phyloP scores from a whole-genome alignment of 2,329 filamentous ascomycete species.

The Fusarium concolor region DNA sequence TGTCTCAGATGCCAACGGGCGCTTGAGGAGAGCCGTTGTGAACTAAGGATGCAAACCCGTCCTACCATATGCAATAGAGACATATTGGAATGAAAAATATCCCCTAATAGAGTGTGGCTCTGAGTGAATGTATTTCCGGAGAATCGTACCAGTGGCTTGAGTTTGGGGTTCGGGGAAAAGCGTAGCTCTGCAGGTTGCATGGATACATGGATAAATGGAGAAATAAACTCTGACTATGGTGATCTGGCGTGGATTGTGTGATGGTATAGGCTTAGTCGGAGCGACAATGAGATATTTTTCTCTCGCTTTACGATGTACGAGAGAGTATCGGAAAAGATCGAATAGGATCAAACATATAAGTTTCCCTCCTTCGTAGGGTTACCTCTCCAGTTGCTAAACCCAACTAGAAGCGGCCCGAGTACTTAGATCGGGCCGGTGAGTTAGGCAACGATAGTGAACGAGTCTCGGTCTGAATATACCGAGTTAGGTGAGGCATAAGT shows the following conservation, averaged over 20 bases:
- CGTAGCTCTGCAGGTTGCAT: slow-evolving; percentile 26
- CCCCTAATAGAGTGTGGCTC: slow-evolving; percentile 16
- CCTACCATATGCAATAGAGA: neutral
- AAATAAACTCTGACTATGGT: slow-evolving; percentile 33
- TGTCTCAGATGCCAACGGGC: slow-evolving; percentile 21
- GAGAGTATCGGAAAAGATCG: slow-evolving; percentile 13
- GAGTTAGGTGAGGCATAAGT: slow-evolving; percentile 18
- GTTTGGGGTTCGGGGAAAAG: slow-evolving; percentile 20
- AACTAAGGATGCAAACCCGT: neutral
- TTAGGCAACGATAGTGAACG: slow-evolving; percentile 11
- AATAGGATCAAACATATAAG: slow-evolving; percentile 10
- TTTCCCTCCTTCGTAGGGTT: neutral
- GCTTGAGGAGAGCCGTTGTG: slow-evolving; percentile 7
- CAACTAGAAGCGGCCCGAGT: slow-evolving; percentile 39
- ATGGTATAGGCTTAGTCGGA: slow-evolving; percentile 8
- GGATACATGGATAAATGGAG: slow-evolving; percentile 8
- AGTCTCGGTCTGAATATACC: slow-evolving; percentile 21
- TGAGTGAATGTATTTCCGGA: slow-evolving; percentile 7
- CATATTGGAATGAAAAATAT: slow-evolving; percentile 18
- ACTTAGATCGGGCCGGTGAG: slow-evolving; percentile 36
- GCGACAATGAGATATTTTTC: slow-evolving; percentile 32
- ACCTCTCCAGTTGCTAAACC: neutral
- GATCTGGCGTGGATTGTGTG: neutral
- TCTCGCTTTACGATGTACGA: neutral
- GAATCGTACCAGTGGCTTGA: slow-evolving; percentile 34